These are phyloP conservation scores for Oryza officinalis DNA, from an alignment of 176 grass and related monocot genomes.

Conservation along the genomic window DNA sequence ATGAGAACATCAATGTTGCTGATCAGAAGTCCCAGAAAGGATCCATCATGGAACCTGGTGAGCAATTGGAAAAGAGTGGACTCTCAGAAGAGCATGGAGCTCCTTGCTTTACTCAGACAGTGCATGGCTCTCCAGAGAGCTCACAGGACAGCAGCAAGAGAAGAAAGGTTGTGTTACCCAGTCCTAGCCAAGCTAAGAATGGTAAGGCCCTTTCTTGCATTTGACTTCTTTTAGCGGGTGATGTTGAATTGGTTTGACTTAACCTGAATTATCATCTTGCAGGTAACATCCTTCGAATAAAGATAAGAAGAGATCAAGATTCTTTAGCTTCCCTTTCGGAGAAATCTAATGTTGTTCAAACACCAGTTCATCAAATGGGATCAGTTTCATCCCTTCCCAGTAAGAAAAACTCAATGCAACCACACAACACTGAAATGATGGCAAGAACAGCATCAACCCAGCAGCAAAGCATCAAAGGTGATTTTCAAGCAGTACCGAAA, in stretches of 20 bases:
- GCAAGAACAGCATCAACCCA: not conserved
- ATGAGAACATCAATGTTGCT: constrained; percentile 25
- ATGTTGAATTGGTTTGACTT: not conserved
- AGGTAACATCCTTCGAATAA: constrained; percentile 44
- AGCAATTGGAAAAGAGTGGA: constrained; percentile 63
- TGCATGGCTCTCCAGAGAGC: constrained; percentile 52
- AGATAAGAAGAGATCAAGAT: constrained; percentile 36
- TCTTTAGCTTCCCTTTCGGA: not conserved
- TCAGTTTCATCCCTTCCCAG: constrained; percentile 9
- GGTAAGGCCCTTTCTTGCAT: constrained; percentile 10
- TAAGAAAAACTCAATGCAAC: constrained; percentile 26
- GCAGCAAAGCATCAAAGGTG: constrained; percentile 14
- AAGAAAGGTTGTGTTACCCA: constrained; percentile 39
- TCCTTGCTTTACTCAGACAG: constrained; percentile 33
- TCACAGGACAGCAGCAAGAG: constrained; percentile 81
- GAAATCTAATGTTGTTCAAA: constrained; percentile 22
- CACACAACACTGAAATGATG: not conserved
- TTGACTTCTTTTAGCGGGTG: not conserved
- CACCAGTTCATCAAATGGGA: not conserved
- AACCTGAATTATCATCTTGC: not conserved
- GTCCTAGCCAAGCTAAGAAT: constrained; percentile 49
- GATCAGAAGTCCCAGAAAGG: not conserved
- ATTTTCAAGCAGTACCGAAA: not conserved
- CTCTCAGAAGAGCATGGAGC: constrained; percentile 67
- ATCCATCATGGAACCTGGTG: constrained; percentile 30